phyloP scores from a whole-genome alignment of 345 rosid species.

The Aethionema arabicum region DNA sequence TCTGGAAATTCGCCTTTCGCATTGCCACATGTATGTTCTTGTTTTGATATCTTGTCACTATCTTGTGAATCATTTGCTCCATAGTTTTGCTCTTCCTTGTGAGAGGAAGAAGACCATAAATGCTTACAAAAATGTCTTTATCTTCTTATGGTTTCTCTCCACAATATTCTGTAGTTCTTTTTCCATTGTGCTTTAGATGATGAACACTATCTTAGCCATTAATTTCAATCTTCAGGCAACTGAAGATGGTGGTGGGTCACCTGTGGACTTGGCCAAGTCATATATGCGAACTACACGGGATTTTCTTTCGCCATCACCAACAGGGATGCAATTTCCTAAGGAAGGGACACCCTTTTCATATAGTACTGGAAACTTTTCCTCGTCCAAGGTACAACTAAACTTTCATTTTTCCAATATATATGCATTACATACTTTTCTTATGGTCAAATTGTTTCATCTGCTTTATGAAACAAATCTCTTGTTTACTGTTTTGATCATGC shows the following conservation, averaged over 20 bases:
- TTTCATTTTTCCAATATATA: conserved; percentile 9
- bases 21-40: conserved; percentile 44
- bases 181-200: conserved; percentile 17
- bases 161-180: conserved; percentile 17
- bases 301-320: conserved; percentile 45
- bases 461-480: background rate
- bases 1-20: conserved; percentile 37
- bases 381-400: conserved; percentile 55
- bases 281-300: conserved; percentile 79
- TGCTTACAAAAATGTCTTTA: background rate
- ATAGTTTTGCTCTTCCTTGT: background rate
- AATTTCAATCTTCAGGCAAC: conserved; percentile 38
- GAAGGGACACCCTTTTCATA: conserved; percentile 53
- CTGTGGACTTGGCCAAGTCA: conserved; percentile 77
- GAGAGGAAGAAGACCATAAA: background rate
- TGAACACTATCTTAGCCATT: conserved; percentile 20
- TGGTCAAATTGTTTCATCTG: conserved; percentile 18
- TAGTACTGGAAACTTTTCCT: conserved; percentile 42
- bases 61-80: conserved; percentile 12
- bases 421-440: conserved; percentile 6
- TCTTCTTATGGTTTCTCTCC: background rate
- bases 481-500: conserved; percentile 6
- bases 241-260: conserved; percentile 66
- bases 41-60: conserved; percentile 12
- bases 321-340: conserved; percentile 44